Evolutionary conservation across 2,329 filamentous ascomycete species (phyloP), one percentile per base, ranked within the genome.

Genomic region (Xylariomycetidae sp.): DNA sequence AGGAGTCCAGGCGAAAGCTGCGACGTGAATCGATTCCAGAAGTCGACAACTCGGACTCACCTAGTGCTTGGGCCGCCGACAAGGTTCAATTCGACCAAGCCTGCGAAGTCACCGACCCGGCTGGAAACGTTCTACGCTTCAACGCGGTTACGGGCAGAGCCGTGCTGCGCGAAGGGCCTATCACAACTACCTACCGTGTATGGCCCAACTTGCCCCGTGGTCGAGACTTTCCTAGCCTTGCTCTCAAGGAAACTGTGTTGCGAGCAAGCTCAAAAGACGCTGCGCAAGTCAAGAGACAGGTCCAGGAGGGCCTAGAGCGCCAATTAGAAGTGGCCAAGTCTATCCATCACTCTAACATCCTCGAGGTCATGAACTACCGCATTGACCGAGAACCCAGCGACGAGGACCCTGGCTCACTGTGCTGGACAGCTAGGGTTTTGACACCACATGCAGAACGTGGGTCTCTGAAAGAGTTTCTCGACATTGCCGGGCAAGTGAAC

Each of bases 301-400:
- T 95, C 32, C 81, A 87, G 50, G n/a, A n/a, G n/a, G 70, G 72
- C 6, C 72, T 94, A 16, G 89, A 95, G 57, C 74, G 74, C 25
- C 75, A 83, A 38, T 68, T 98, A 22, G 84, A 90, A 44, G 69
- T 75, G 8, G 64, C 93, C 32, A 92, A 85, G 56, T 76, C 74
- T 44, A 64, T 92, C 24, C 74, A 76, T 4, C 87, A 95, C 54
- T 72, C 76, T 16, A 86, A 88, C 50, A 63, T 96, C 10, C 72
- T 92, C 26, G 78, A 84, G 31, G 69, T 96, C 23, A 68, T 94
- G 37, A 87, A 89, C 40, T 93, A 88, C 61, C 87, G 85, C 47
- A 83, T 95, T 40, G 70, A 82, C 51, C 66, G 72, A 26, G 63
- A 62, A 42, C 37, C 57, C 42, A 36, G 43, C 61, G 50, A 63